Evolutionary conservation across 257 asterid species (phyloP).

Genomic region (Eustoma russellianum): DNA sequence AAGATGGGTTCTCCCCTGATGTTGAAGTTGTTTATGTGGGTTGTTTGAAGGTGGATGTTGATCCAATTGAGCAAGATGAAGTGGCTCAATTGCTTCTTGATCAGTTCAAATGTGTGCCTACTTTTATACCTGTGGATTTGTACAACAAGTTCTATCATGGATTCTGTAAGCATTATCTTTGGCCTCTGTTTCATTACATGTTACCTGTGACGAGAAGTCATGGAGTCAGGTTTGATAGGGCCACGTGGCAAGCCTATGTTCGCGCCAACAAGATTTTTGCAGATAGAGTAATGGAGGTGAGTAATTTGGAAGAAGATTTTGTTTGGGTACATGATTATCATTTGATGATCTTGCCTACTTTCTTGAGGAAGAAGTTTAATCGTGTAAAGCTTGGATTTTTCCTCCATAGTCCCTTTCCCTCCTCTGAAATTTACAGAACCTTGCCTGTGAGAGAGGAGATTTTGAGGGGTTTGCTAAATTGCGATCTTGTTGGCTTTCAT

Average conservation of each 20-base stretch:
- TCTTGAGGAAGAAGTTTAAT: slow-evolving; percentile 55
- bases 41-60: slow-evolving; percentile 48
- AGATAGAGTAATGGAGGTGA: slow-evolving; percentile 74
- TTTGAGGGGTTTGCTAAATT: slow-evolving; percentile 65
- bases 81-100: slow-evolving; percentile 54
- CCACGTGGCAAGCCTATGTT: slow-evolving; percentile 69
- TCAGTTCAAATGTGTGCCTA: slow-evolving; percentile 69
- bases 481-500: slow-evolving; percentile 82
- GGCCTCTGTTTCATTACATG: slow-evolving; percentile 90
- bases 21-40: slow-evolving; percentile 66
- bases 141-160: slow-evolving; percentile 61
- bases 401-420: slow-evolving; percentile 71
- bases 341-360: slow-evolving; percentile 74
- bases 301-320: slow-evolving; percentile 65
- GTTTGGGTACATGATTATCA: slow-evolving; percentile 93
- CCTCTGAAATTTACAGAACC: slow-evolving; percentile 72
- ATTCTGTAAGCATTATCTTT: slow-evolving; percentile 65
- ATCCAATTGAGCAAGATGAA: slow-evolving; percentile 60
- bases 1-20: slow-evolving; percentile 53
- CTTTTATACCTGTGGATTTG: slow-evolving; percentile 53
- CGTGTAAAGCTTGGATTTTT: slow-evolving; percentile 73
- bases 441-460: slow-evolving; percentile 84
- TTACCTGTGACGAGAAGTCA: slow-evolving; percentile 55
- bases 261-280: slow-evolving; percentile 75
- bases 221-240: slow-evolving; percentile 64